These are phyloP conservation scores for Zea luxurians DNA, from an alignment of 176 grass and related monocot genomes.

Conservation along the genomic window DNA sequence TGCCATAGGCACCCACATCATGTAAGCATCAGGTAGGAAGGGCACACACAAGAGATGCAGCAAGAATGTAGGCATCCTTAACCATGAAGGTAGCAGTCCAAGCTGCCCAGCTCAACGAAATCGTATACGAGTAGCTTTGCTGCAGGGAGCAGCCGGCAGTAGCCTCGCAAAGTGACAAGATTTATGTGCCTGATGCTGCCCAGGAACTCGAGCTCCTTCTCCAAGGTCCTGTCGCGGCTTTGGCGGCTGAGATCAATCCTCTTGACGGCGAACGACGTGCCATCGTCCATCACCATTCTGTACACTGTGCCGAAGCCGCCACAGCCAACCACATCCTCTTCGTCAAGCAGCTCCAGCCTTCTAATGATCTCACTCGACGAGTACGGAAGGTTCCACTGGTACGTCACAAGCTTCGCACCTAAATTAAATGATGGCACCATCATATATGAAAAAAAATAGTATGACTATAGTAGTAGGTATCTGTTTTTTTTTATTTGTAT, in stretches of 20 bases:
- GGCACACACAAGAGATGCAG: background rate
- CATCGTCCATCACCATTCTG: conserved; percentile 95
- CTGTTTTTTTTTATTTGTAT: background rate
- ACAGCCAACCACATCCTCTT: conserved; percentile 80
- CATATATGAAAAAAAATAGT: background rate
- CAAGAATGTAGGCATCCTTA: conserved; percentile 2
- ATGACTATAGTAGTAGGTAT: background rate
- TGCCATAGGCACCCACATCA: conserved; percentile 19
- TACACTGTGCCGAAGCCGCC: conserved; percentile 91
- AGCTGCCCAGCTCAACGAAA: conserved; percentile 75
- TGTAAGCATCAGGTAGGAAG: background rate
- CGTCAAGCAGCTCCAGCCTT: conserved; percentile 79
- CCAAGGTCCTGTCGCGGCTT: conserved; percentile 57
- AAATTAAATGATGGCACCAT: conserved; percentile 25
- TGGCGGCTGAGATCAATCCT: conserved; percentile 68
- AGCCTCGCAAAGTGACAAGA: conserved; percentile 88
- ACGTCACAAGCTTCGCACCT: conserved; percentile 94
- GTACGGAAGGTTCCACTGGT: conserved; percentile 93
- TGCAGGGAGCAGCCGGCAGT: conserved; percentile 61
- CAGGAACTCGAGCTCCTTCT: conserved; percentile 91
- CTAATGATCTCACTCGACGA: conserved; percentile 87
- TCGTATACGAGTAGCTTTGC: conserved; percentile 89
- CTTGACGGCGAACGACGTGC: conserved; percentile 74
- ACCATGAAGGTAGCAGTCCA: conserved; percentile 88
- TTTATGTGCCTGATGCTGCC: conserved; percentile 96